Conservation (phyloP, 2,329 filamentous ascomycete species). For the Fusarium setosum region DNA sequence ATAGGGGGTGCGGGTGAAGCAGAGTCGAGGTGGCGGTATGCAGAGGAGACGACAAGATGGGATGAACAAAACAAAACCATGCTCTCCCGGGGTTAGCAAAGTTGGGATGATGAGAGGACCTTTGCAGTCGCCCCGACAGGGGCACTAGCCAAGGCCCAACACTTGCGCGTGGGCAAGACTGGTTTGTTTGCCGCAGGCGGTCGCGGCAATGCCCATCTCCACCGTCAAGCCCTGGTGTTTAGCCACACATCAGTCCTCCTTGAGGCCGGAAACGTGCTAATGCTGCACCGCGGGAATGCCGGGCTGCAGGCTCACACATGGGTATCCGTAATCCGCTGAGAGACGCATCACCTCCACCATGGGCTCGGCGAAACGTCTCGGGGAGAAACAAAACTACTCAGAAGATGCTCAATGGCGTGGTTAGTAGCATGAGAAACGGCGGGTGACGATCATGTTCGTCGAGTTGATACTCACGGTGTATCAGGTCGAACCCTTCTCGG, state of each 20-base stretch:
- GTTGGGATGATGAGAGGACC: constrained; percentile 38
- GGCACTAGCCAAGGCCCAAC: constrained; percentile 18
- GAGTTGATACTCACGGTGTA: constrained; percentile 20
- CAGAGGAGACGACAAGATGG: constrained; percentile 29
- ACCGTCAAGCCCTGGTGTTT: constrained; percentile 5
- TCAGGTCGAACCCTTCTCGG: constrained; percentile 14
- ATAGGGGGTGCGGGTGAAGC: constrained; percentile 24
- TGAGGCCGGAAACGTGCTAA: constrained; percentile 21
- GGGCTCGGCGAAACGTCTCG: constrained; percentile 18
- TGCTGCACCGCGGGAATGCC: constrained; percentile 18
- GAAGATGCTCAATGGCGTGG: not conserved
- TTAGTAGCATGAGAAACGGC: not conserved
- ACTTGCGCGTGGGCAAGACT: constrained; percentile 15
- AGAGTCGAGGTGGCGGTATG: constrained; percentile 16
- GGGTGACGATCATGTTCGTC: not conserved
- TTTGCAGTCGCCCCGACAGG: constrained; percentile 28
- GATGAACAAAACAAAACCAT: constrained; percentile 35
- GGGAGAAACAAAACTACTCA: constrained; percentile 4
- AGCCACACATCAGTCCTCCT: constrained; percentile 15
- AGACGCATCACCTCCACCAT: constrained; percentile 6
- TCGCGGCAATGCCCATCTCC: not conserved
- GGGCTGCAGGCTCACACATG: constrained; percentile 18
- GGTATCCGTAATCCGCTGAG: constrained; percentile 3
- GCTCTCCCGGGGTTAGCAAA: constrained; percentile 22
- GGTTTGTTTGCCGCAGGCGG: constrained; percentile 22